Conservation (phyloP, 2,329 filamentous ascomycete species). For the Rutstroemia sp. region DNA sequence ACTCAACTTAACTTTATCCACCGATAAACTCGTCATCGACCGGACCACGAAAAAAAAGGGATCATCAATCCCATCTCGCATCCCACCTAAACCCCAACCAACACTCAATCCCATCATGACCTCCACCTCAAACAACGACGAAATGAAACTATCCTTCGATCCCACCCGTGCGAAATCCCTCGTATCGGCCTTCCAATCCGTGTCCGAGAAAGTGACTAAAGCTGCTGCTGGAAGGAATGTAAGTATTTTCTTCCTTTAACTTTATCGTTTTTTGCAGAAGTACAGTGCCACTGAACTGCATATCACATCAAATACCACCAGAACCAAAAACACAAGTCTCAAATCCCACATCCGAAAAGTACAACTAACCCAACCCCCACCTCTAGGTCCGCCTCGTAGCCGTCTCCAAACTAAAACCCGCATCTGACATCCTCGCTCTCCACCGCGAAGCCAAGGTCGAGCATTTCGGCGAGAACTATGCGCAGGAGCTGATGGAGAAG, state of each 20-base stretch:
- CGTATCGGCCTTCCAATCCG: slow-evolving; percentile 51
- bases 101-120: background rate
- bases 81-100: background rate
- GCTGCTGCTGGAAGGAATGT: slow-evolving; percentile 48
- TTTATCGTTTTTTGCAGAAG: background rate
- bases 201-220: slow-evolving; percentile 50
- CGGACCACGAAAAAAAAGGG: background rate
- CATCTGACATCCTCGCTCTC: slow-evolving; percentile 80
- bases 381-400: slow-evolving; percentile 75
- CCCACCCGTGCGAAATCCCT: slow-evolving; percentile 54
- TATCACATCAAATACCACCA: background rate
- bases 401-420: slow-evolving; percentile 93
- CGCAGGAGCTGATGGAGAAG: slow-evolving; percentile 83
- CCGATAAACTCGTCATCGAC: background rate
- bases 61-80: background rate
- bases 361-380: slow-evolving; percentile 11
- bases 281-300: background rate
- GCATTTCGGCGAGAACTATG: slow-evolving; percentile 97
- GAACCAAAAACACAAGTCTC: background rate
- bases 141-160: slow-evolving; percentile 49
- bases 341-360: background rate
- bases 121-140: background rate
- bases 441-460: slow-evolving; percentile 52
- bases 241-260: slow-evolving; percentile 28
- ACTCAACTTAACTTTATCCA: too few species aligned